phyloP scores from a whole-genome alignment of 495 filamentous ascomycete genomes.

The Penicillium pancosmium region DNA sequence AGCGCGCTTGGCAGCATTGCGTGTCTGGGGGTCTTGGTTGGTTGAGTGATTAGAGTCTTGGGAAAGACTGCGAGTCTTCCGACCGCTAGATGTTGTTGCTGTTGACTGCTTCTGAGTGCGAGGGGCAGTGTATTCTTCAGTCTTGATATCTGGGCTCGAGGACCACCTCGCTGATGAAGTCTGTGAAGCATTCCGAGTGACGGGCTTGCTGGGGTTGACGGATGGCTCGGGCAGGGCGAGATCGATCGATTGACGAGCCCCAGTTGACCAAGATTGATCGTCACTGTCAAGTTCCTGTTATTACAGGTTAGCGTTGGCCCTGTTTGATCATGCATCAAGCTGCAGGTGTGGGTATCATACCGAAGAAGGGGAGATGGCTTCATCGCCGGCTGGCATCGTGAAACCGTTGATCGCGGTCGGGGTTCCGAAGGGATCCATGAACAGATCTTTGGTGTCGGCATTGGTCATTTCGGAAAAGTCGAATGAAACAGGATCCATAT shows the following conservation, averaged over 20 bases:
- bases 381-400: slow-evolving; percentile 38
- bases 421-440: slow-evolving; percentile 37
- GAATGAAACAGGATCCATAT: slow-evolving; percentile 39
- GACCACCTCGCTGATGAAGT: slow-evolving; percentile 33
- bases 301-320: not conserved
- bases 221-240: slow-evolving; percentile 19
- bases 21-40: slow-evolving; percentile 29
- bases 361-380: slow-evolving; percentile 38
- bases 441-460: slow-evolving; percentile 40
- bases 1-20: slow-evolving; percentile 51
- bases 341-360: slow-evolving; percentile 21
- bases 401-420: slow-evolving; percentile 41
- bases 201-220: slow-evolving; percentile 17
- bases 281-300: slow-evolving; percentile 45
- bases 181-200: slow-evolving; percentile 19
- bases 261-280: slow-evolving; percentile 42
- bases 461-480: slow-evolving; percentile 41
- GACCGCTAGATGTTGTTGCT: slow-evolving; percentile 21
- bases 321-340: slow-evolving; percentile 9
- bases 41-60: slow-evolving; percentile 33
- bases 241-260: slow-evolving; percentile 29
- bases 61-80: slow-evolving; percentile 38
- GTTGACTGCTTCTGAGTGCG: slow-evolving; percentile 22
- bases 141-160: slow-evolving; percentile 38
- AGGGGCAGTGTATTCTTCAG: slow-evolving; percentile 29